Conservation (phyloP, 78 protist species). For the Dictyostelium intermedium region DNA sequence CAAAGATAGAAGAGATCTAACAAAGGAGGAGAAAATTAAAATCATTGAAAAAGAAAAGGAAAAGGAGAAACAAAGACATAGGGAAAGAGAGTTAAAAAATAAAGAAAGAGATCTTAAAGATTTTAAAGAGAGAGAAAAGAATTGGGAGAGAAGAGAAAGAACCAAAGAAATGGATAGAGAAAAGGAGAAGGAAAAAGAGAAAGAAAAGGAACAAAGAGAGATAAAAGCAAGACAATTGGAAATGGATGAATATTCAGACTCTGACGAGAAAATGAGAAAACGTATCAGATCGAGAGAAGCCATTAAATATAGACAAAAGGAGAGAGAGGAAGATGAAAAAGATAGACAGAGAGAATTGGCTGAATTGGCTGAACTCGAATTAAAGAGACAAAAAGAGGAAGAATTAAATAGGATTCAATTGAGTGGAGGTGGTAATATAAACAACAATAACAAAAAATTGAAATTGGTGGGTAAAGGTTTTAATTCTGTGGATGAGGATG, state of each 20-base stretch:
- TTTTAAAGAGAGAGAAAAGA: conserved; percentile 21
- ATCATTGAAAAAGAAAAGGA: conserved; percentile 48
- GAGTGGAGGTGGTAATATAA: background rate
- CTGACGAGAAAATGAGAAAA: conserved; percentile 35
- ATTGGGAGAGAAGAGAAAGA: conserved; percentile 44
- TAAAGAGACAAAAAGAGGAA: conserved; percentile 18
- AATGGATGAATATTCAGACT: conserved; percentile 55
- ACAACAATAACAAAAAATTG: background rate
- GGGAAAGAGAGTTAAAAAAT: conserved; percentile 22
- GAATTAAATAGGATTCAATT: conserved; percentile 47
- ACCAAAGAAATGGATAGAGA: conserved; percentile 38
- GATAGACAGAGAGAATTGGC: conserved; percentile 11
- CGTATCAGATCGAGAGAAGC: background rate
- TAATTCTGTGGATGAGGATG: conserved; percentile 5
- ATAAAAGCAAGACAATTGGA: background rate
- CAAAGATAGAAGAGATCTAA: conserved; percentile 40
- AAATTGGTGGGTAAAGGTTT: background rate
- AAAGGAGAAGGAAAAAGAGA: conserved; percentile 41
- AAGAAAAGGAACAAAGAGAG: conserved; percentile 21
- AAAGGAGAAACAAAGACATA: conserved; percentile 45
- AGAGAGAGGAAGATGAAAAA: conserved; percentile 35
- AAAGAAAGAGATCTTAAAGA: conserved; percentile 30
- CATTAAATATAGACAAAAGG: conserved; percentile 10
- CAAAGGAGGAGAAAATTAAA: conserved; percentile 45
- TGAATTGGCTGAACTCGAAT: background rate